phyloP scores from a whole-genome alignment of 2,329 filamentous ascomycete species.

The Ceratocystis albifundus region DNA sequence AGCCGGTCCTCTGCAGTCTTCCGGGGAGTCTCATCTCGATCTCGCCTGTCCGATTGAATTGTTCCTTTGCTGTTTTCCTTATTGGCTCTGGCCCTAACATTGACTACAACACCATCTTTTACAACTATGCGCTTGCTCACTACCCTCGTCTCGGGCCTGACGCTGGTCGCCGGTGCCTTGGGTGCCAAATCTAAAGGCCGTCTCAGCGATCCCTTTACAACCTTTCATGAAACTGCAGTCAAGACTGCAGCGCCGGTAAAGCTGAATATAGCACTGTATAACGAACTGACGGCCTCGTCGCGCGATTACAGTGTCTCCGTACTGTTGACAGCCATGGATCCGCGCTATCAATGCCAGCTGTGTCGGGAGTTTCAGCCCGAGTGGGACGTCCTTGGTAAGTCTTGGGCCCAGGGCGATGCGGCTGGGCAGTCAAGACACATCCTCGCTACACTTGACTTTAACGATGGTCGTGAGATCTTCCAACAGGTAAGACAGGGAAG shows the following conservation, averaged over 20 bases:
- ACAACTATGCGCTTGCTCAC: slow-evolving; percentile 57
- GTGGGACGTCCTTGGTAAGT: slow-evolving; percentile 75
- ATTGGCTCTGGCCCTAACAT: not conserved
- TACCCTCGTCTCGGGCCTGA: slow-evolving; percentile 50
- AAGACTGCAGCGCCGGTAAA: slow-evolving; percentile 56
- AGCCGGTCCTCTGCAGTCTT: slow-evolving; percentile 1
- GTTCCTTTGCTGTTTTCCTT: not conserved
- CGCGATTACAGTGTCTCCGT: slow-evolving; percentile 76
- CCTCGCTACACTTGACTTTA: slow-evolving; percentile 79
- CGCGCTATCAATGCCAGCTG: slow-evolving; percentile 70
- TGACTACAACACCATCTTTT: not conserved
- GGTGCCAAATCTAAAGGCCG: slow-evolving; percentile 51
- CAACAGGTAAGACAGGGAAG: slow-evolving; percentile 63
- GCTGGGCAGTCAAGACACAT: slow-evolving; percentile 58
- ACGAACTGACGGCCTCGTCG: slow-evolving; percentile 60
- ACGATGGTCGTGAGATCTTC: slow-evolving; percentile 71
- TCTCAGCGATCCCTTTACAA: slow-evolving; percentile 52
- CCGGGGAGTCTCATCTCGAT: not conserved
- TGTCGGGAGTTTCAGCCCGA: slow-evolving; percentile 90
- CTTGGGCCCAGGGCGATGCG: slow-evolving; percentile 79
- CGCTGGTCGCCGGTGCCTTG: slow-evolving; percentile 48
- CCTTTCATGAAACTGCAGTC: slow-evolving; percentile 57
- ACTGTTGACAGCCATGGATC: slow-evolving; percentile 74
- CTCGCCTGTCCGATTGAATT: not conserved
- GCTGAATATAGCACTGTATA: slow-evolving; percentile 65